phyloP scores from a whole-genome alignment of 1,139 yeast species.

The Saccharomyces hybrid region DNA sequence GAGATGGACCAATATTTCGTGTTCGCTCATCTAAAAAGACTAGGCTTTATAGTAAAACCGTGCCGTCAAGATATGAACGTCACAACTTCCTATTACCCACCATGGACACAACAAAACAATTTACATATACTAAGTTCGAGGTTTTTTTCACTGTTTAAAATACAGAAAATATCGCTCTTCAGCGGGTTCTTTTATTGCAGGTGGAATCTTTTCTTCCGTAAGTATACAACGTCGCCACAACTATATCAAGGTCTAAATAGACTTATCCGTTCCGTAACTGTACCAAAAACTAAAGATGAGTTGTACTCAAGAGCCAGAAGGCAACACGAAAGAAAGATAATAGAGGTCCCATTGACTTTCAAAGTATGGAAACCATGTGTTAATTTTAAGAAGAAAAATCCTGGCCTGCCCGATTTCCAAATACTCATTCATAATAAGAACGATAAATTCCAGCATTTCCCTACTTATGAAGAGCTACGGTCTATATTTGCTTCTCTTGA shows the following conservation, averaged over 20 bases:
- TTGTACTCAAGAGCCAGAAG: slow-evolving; percentile 4
- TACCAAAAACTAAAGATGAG: slow-evolving; percentile 16
- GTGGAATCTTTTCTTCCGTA: slow-evolving; percentile 9
- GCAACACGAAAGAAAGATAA: not conserved
- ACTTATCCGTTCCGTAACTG: slow-evolving; percentile 32
- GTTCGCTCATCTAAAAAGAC: slow-evolving; percentile 66
- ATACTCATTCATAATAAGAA: slow-evolving; percentile 53
- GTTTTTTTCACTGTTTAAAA: slow-evolving; percentile 17
- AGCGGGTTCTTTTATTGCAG: slow-evolving; percentile 28
- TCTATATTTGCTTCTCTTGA: slow-evolving; percentile 22
- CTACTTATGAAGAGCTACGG: slow-evolving; percentile 39
- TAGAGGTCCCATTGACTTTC: slow-evolving; percentile 31
- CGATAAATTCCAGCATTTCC: slow-evolving; percentile 38
- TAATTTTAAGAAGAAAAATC: slow-evolving; percentile 57
- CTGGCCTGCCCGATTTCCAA: slow-evolving; percentile 72
- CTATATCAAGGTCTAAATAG: slow-evolving; percentile 36
- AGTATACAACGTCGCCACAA: slow-evolving; percentile 23
- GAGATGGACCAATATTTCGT: slow-evolving; percentile 58
- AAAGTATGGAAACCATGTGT: slow-evolving; percentile 84
- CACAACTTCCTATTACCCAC: slow-evolving; percentile 16
- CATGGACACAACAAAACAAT: slow-evolving; percentile 12
- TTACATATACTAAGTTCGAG: slow-evolving; percentile 8
- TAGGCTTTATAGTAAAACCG: slow-evolving; percentile 59
- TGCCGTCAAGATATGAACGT: slow-evolving; percentile 5
- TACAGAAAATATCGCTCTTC: slow-evolving; percentile 15